A percentile compares a stretch with the other conserved stretches of the same genome.
phyloP scores from a whole-genome alignment of 345 rosid genomes.

The Arabidopsis arenosa region DNA sequence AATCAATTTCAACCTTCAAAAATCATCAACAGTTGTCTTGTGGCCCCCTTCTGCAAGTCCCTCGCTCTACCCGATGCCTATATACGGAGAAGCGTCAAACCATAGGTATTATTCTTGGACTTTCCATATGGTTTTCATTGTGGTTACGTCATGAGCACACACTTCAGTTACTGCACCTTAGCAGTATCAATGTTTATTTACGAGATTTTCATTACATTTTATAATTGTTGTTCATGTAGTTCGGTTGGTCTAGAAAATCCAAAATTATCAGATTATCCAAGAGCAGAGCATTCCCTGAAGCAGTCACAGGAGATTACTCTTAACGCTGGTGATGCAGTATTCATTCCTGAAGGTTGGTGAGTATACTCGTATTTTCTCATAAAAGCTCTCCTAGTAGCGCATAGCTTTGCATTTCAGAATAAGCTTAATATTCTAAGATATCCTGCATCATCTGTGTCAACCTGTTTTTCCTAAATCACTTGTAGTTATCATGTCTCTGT shows the following conservation, averaged over 20 bases:
- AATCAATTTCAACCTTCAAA: constrained; percentile 10
- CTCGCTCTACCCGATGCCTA: constrained; percentile 80
- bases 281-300: constrained; percentile 62
- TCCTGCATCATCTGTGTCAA: constrained; percentile 16
- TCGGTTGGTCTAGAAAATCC: constrained; percentile 71
- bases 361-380: constrained; percentile 43
- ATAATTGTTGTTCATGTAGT: constrained; percentile 51
- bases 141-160: background rate
- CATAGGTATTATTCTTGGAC: constrained; percentile 65
- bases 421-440: constrained; percentile 2
- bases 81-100: constrained; percentile 93
- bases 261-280: constrained; percentile 68
- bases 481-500: constrained; percentile 5
- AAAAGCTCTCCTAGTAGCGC: constrained; percentile 3
- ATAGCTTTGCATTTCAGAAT: constrained; percentile 21
- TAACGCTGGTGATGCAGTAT: constrained; percentile 86
- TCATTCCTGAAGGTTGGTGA: constrained; percentile 99
- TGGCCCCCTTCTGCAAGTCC: constrained; percentile 96
- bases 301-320: constrained; percentile 75
- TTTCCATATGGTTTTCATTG: background rate
- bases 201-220: constrained; percentile 20
- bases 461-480: constrained; percentile 2
- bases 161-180: background rate
- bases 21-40: constrained; percentile 63
- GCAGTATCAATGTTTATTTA: constrained; percentile 4